Conservation (phyloP, 2,329 filamentous ascomycete species). For the Cordyceps cateniannulata region DNA sequence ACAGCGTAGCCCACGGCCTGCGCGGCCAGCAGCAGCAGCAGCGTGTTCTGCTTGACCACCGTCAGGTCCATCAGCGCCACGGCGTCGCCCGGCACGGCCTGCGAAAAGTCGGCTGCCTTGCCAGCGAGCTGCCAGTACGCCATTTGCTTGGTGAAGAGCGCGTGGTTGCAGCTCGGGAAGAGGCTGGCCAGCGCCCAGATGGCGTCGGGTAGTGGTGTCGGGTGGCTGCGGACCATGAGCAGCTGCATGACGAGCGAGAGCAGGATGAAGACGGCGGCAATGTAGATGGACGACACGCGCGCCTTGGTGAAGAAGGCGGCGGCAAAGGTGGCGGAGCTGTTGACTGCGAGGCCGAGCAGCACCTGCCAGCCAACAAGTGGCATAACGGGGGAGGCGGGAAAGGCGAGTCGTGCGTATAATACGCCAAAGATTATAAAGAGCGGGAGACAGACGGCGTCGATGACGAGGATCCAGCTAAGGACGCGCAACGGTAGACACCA, state of each 20-base stretch:
- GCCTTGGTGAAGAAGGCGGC: constrained; percentile 30
- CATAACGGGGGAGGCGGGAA: neutral
- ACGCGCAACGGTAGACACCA: constrained; percentile 20
- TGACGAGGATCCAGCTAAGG: constrained; percentile 21
- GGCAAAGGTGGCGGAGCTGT: constrained; percentile 56
- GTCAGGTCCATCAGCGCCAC: constrained; percentile 15
- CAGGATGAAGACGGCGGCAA: constrained; percentile 23
- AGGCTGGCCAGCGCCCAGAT: constrained; percentile 15
- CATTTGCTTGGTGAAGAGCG: constrained; percentile 22
- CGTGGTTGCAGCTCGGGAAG: constrained; percentile 20
- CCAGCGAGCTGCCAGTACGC: constrained; percentile 17
- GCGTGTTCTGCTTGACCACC: constrained; percentile 21
- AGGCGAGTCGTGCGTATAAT: neutral
- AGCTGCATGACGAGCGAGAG: constrained; percentile 16
- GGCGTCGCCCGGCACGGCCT: constrained; percentile 2
- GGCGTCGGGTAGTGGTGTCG: neutral
- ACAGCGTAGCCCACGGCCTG: constrained; percentile 30
- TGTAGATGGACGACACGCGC: constrained; percentile 24
- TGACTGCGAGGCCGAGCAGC: constrained; percentile 44
- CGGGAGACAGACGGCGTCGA: constrained; percentile 26
- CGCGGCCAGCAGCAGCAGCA: constrained; percentile 26
- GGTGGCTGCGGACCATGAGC: neutral
- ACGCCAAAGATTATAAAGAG: constrained; percentile 33
- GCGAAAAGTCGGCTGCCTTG: constrained; percentile 6
- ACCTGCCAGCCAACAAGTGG: constrained; percentile 37